Percentiles rank a stretch among this genome's conserved stretches.
Evolutionary conservation across 2,329 filamentous ascomycete species (phyloP).

Genomic region (Alternaria consortialis): DNA sequence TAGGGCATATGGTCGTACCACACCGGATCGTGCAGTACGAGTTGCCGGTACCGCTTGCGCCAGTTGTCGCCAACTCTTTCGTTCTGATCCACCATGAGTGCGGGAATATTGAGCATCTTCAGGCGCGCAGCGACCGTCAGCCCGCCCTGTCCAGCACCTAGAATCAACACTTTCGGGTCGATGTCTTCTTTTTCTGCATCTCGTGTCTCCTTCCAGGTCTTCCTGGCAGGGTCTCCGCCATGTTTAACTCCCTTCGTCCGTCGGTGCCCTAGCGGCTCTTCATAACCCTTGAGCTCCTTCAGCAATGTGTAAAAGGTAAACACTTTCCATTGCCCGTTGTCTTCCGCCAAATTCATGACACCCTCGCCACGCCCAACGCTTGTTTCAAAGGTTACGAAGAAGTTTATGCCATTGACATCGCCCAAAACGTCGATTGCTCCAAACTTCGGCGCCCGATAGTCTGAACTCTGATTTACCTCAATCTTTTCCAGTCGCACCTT

Average conservation of each 20-base stretch:
- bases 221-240: conserved; percentile 38
- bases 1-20: conserved; percentile 53
- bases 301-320: conserved; percentile 52
- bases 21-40: conserved; percentile 54
- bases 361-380: conserved; percentile 44
- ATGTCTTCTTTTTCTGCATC: conserved; percentile 38
- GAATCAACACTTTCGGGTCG: conserved; percentile 43
- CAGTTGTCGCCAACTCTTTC: conserved; percentile 57
- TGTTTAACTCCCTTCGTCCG: conserved; percentile 42
- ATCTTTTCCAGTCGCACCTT: conserved; percentile 45
- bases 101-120: conserved; percentile 54
- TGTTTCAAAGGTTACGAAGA: conserved; percentile 44
- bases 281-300: conserved; percentile 49
- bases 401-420: conserved; percentile 40
- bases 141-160: conserved; percentile 57
- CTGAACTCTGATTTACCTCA: conserved; percentile 41
- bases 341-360: conserved; percentile 46
- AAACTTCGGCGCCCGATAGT: conserved; percentile 32
- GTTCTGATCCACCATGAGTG: conserved; percentile 58
- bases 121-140: conserved; percentile 56
- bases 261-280: conserved; percentile 36
- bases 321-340: conserved; percentile 50
- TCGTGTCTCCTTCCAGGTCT: conserved; percentile 44
- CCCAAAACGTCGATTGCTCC: conserved; percentile 41
- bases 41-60: conserved; percentile 57